Evolutionary conservation across 2,329 filamentous ascomycete species (phyloP).

Genomic region (Elsinoe arachidis): DNA sequence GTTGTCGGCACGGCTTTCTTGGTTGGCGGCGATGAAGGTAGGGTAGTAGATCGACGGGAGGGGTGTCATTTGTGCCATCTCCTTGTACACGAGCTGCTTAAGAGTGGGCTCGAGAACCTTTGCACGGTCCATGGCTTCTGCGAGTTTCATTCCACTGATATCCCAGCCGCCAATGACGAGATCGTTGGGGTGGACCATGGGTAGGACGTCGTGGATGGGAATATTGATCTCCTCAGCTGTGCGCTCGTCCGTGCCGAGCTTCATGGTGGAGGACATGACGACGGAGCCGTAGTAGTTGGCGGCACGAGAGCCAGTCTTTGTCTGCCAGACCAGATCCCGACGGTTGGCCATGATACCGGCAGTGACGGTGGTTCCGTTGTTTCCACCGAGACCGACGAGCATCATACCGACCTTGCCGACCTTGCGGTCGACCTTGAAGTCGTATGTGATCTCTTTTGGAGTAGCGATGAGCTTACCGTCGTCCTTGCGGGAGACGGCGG

Average conservation of each 20-base stretch:
- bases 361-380: constrained; percentile 96
- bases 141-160: constrained; percentile 83
- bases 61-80: constrained; percentile 81
- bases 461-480: constrained; percentile 73
- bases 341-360: constrained; percentile 96
- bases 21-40: constrained; percentile 98
- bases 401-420: constrained; percentile 92
- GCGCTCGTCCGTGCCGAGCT: constrained; percentile 79
- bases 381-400: constrained; percentile 95
- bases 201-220: constrained; percentile 86
- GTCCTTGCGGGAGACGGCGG: constrained; percentile 61
- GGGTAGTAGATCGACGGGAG: constrained; percentile 97
- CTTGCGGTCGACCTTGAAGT: constrained; percentile 95
- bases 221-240: constrained; percentile 89
- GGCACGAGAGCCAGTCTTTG: constrained; percentile 72
- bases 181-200: constrained; percentile 96
- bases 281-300: constrained; percentile 99
- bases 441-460: constrained; percentile 82
- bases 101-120: constrained; percentile 91
- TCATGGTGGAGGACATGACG: constrained; percentile 94
- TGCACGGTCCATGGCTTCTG: constrained; percentile 89
- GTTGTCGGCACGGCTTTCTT: constrained; percentile 93
- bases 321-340: constrained; percentile 79
- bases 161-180: constrained; percentile 95
- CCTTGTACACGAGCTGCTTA: constrained; percentile 82